Evolutionary conservation across 768 basidiomycete species (phyloP).

Genomic region (Rhizopogon sp.): DNA sequence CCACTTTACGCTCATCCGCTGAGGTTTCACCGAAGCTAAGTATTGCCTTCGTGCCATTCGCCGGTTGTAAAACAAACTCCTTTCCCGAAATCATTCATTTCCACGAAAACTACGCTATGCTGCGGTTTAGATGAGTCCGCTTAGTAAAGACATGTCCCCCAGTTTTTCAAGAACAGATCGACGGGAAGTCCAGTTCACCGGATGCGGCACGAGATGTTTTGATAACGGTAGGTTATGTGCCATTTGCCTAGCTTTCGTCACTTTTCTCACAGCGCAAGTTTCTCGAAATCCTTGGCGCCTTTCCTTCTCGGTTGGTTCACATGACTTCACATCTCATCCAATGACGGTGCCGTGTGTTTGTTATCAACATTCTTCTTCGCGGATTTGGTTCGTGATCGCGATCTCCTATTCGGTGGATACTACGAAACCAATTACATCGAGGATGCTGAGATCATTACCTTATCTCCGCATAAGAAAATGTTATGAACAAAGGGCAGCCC

Average conservation of each 20-base stretch:
- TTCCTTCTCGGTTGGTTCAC: neutral
- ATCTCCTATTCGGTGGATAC: neutral
- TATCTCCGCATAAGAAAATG: slow-evolving; percentile 21
- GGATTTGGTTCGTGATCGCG: neutral
- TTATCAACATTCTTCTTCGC: neutral
- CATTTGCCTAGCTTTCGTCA: neutral
- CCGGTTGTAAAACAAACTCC: neutral
- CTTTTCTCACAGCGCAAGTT: slow-evolving; percentile 4
- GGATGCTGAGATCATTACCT: slow-evolving; percentile 6
- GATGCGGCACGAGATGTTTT: neutral
- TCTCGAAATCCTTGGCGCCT: neutral
- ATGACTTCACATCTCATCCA: neutral
- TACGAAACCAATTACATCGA: slow-evolving; percentile 4
- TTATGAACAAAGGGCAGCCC: slow-evolving; percentile 9
- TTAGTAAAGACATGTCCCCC: neutral
- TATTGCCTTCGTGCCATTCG: slow-evolving; percentile 1
- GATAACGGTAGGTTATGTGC: neutral
- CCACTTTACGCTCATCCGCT: neutral
- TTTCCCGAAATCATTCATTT: neutral
- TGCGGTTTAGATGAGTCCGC: neutral
- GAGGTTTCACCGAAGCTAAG: neutral
- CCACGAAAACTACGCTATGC: neutral
- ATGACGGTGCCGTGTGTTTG: neutral
- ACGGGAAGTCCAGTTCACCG: neutral
- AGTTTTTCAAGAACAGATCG: neutral